These are phyloP conservation scores for Phytophthora macrochlamydospora DNA, from an alignment of 352 stramenopile species.

Conservation along the genomic window DNA sequence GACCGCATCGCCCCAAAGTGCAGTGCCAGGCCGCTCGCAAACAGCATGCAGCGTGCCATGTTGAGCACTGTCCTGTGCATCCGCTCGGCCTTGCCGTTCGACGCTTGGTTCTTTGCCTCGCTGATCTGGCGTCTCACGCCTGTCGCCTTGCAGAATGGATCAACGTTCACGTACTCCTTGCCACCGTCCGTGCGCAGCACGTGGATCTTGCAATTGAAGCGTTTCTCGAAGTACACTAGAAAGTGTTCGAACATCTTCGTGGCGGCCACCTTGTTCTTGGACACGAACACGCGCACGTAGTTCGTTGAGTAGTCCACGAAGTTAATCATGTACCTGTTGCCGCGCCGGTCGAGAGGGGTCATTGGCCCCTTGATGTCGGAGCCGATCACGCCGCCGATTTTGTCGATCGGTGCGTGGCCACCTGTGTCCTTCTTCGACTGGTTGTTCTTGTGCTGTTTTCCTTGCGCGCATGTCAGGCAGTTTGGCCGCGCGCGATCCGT, in stretches of 20 bases:
- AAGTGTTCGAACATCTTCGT: slow-evolving; percentile 1
- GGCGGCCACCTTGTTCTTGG: not conserved
- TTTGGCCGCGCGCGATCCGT: not conserved
- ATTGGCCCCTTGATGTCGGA: slow-evolving; percentile 6
- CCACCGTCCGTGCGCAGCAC: not conserved
- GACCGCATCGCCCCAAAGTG: slow-evolving; percentile 27
- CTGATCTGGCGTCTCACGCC: slow-evolving; percentile 21
- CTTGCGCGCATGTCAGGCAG: slow-evolving; percentile 7
- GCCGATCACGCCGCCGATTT: slow-evolving; percentile 6
- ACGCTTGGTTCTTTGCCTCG: slow-evolving; percentile 28
- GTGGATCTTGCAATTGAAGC: not conserved
- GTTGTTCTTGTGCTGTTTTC: slow-evolving; percentile 4
- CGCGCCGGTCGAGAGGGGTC: not conserved
- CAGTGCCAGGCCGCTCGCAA: slow-evolving; percentile 19
- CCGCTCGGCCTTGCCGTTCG: slow-evolving; percentile 36
- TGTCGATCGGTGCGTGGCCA: slow-evolving; percentile 1
- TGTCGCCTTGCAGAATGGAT: slow-evolving; percentile 27
- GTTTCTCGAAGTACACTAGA: not conserved
- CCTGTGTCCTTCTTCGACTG: slow-evolving; percentile 9
- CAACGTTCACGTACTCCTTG: slow-evolving; percentile 22
- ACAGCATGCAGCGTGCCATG: slow-evolving; percentile 33
- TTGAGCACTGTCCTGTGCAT: slow-evolving; percentile 44
- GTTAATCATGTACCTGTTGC: slow-evolving; percentile 13
- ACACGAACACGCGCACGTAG: slow-evolving; percentile 10
- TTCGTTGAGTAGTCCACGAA: slow-evolving; percentile 7